Evolutionary conservation across 495 filamentous ascomycete species (phyloP).

Genomic region (Neurospora sp.): DNA sequence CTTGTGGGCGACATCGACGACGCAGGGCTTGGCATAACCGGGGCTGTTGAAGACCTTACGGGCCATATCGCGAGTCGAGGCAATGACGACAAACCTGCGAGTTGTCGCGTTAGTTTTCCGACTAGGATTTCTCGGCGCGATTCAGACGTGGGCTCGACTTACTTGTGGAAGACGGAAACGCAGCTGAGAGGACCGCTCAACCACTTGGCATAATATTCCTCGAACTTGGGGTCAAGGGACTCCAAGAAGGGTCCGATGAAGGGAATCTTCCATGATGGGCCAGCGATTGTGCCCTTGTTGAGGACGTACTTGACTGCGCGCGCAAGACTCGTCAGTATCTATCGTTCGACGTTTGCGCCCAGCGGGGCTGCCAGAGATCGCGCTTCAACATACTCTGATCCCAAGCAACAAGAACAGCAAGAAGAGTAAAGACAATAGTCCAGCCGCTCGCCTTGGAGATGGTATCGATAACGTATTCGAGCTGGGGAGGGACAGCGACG

Average conservation of each 20-base stretch:
- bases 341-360: background rate
- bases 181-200: conserved; percentile 82
- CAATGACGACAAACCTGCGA: conserved; percentile 89
- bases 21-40: conserved; percentile 85
- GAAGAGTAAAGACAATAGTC: conserved; percentile 53
- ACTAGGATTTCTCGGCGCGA: background rate
- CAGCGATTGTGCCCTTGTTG: conserved; percentile 77
- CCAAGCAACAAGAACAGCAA: conserved; percentile 65
- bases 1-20: conserved; percentile 92
- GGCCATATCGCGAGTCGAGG: conserved; percentile 89
- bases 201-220: conserved; percentile 88
- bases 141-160: conserved; percentile 24
- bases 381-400: conserved; percentile 62
- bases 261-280: conserved; percentile 75
- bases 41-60: conserved; percentile 97
- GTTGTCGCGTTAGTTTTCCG: background rate
- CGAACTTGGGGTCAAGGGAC: conserved; percentile 86
- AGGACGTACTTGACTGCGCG: conserved; percentile 68
- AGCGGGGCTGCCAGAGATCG: background rate
- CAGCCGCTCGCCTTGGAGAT: conserved; percentile 48
- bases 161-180: conserved; percentile 99
- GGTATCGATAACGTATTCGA: conserved; percentile 34
- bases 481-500: conserved; percentile 29
- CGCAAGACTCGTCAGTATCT: conserved; percentile 5
- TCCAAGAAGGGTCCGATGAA: conserved; percentile 95